phyloP scores from a whole-genome alignment of 306 rosid genomes.

The Castanea sativa region DNA sequence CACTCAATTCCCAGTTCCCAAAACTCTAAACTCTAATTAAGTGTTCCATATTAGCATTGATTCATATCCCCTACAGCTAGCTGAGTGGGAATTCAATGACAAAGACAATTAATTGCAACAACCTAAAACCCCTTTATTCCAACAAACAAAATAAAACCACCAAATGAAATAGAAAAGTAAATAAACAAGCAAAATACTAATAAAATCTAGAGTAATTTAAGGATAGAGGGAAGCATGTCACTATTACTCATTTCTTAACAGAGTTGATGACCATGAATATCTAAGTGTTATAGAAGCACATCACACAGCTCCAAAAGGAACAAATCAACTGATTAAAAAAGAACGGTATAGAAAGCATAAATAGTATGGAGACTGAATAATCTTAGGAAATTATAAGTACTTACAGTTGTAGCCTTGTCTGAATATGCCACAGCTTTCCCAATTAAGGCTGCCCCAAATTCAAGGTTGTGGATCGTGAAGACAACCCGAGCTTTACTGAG shows the following conservation, averaged over 20 bases:
- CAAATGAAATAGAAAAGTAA: not conserved
- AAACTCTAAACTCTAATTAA: not conserved
- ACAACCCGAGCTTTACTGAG: conserved; percentile 79
- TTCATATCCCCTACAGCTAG: not conserved
- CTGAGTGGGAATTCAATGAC: not conserved
- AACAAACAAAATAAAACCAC: not conserved
- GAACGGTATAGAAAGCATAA: not conserved
- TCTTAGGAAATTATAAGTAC: conserved; percentile 30
- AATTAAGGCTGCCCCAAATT: conserved; percentile 74
- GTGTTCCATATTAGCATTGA: not conserved
- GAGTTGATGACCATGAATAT: not conserved
- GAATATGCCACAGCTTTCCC: conserved; percentile 68
- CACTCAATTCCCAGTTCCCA: not conserved
- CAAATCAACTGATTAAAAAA: not conserved
- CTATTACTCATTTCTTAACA: not conserved
- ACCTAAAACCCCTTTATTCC: not conserved
- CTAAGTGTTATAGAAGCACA: not conserved
- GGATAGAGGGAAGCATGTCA: not conserved
- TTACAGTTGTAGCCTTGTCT: conserved; percentile 93
- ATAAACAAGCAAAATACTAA: not conserved
- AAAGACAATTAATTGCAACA: not conserved
- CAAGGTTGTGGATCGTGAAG: conserved; percentile 98
- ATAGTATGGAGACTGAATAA: conserved; percentile 1
- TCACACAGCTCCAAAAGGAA: not conserved
- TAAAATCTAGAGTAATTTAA: not conserved